Base-by-base conservation (phyloP, 805 yeast species). In the Wickerhamiella occidentalis region DNA sequence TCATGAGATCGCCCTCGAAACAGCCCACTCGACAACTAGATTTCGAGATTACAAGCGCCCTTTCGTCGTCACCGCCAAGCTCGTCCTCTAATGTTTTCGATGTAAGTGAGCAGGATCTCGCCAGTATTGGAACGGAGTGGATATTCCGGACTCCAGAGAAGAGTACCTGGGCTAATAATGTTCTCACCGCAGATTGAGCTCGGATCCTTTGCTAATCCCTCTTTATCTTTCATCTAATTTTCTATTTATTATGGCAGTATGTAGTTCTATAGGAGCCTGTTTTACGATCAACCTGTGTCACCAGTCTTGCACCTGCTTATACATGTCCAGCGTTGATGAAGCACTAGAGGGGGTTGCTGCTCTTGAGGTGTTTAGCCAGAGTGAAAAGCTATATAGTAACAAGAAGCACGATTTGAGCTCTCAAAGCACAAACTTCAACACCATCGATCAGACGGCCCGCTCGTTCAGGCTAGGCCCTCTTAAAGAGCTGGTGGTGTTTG, bases 1-100 rank as follows among this genome's bases (percentile, higher is more conserved):
- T 51, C 17, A 36, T 51, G 47, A 47, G 42, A 18, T 43, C 49
- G 15, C 53, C 53, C 6, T 44, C 48, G 15, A 44, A 43, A 25
- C 49, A 33, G 12, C 25, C 44, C 9, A 23, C 25, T 9, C 50
- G 42, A 9, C 47, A 33, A 23, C 13, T 37, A 15, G 47, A 48
- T 9, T 23, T 48, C 13, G 44, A 48, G 38, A 23, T 26, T 29
- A n/a, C 43, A 13, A 23, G 43, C 2, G 21, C 28, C n/a, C 43
- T 45, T 8, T 48, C 51, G 6, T 41, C 47, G 33, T 42, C 49
- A 2, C 49, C 49, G 13, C 22, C 47, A 19, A 21, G 38, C 22
- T 21, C 45, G 3, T 37, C 46, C 21, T 22, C 46, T 3, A 26
- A 44, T 12, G 25, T 29, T 6, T 40, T 25, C 18, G 47, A 45